Percentiles rank a stretch among this genome's conserved stretches.
phyloP scores from a whole-genome alignment of 352 stramenopile genomes.

The Phytophthora sp. region DNA sequence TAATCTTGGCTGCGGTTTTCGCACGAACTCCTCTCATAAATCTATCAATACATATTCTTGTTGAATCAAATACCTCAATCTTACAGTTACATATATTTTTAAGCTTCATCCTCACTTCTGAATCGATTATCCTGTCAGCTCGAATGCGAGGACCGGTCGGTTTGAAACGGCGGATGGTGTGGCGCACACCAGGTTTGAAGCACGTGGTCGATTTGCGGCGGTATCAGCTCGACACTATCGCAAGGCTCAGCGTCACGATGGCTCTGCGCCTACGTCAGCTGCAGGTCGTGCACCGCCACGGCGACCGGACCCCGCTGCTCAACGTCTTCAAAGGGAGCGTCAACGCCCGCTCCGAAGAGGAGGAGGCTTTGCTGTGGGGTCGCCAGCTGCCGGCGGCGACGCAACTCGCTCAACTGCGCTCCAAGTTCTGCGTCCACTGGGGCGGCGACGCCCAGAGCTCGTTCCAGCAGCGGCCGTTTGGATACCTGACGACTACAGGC shows the following conservation, averaged over 20 bases:
- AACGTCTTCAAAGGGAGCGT: slow-evolving; percentile 66
- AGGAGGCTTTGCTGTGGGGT: slow-evolving; percentile 54
- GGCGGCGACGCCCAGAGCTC: slow-evolving; percentile 17
- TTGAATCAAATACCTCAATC: no score
- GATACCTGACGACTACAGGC: slow-evolving; percentile 65
- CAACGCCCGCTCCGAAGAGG: slow-evolving; percentile 28
- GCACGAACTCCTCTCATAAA: not conserved
- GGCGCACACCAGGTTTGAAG: slow-evolving; percentile 9
- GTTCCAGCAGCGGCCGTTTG: slow-evolving; percentile 69
- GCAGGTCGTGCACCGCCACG: slow-evolving; percentile 82
- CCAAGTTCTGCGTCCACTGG: slow-evolving; percentile 32
- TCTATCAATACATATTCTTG: slow-evolving; percentile 10
- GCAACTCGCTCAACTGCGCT: slow-evolving; percentile 44
- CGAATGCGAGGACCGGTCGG: no score
- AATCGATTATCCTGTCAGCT: no score
- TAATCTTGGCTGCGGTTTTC: slow-evolving; percentile 14
- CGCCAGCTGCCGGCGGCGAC: slow-evolving; percentile 45
- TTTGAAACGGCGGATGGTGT: slow-evolving; percentile 37
- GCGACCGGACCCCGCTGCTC: slow-evolving; percentile 75
- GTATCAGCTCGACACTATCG: not conserved
- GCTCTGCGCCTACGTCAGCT: slow-evolving; percentile 67
- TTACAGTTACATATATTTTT: no score
- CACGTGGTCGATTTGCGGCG: slow-evolving; percentile 5
- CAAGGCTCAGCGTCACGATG: slow-evolving; percentile 11
- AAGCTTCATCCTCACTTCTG: no score